These are phyloP conservation scores for Apiospora phragmitis DNA, from an alignment of 2,329 filamentous ascomycete genomes.

Conservation along the genomic window DNA sequence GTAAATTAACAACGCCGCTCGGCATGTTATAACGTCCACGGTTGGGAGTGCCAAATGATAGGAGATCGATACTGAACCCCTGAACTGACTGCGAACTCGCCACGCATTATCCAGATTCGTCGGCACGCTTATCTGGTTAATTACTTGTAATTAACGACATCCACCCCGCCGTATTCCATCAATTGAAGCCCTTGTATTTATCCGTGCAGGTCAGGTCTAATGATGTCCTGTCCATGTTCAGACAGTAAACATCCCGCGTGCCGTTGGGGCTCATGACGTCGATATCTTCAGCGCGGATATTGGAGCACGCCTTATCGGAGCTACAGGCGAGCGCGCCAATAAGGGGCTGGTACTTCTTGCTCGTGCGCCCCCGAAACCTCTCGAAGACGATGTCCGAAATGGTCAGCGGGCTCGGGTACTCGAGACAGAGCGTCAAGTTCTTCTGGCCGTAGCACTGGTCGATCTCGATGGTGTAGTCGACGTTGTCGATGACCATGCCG, in stretches of 20 bases:
- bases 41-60: neutral
- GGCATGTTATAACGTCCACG: neutral
- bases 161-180: no score
- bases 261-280: neutral
- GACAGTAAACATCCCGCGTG: neutral
- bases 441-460: conserved; percentile 62
- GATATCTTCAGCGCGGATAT: neutral
- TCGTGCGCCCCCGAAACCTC: conserved; percentile 56
- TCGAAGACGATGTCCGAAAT: conserved; percentile 58
- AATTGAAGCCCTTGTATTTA: neutral
- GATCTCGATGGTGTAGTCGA: conserved; percentile 65
- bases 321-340: conserved; percentile 47
- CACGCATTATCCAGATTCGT: fast-evolving
- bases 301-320: neutral
- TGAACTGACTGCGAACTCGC: neutral
- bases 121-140: neutral
- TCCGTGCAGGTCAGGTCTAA: neutral
- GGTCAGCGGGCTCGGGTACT: conserved; percentile 43
- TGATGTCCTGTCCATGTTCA: neutral
- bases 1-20: neutral
- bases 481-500: conserved; percentile 58
- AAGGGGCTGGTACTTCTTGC: conserved; percentile 40
- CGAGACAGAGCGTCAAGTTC: conserved; percentile 36
- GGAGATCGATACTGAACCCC: neutral
- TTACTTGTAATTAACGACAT: neutral